These are phyloP conservation scores for Salix suchowensis DNA, from an alignment of 345 rosid genomes.

Conservation along the genomic window DNA sequence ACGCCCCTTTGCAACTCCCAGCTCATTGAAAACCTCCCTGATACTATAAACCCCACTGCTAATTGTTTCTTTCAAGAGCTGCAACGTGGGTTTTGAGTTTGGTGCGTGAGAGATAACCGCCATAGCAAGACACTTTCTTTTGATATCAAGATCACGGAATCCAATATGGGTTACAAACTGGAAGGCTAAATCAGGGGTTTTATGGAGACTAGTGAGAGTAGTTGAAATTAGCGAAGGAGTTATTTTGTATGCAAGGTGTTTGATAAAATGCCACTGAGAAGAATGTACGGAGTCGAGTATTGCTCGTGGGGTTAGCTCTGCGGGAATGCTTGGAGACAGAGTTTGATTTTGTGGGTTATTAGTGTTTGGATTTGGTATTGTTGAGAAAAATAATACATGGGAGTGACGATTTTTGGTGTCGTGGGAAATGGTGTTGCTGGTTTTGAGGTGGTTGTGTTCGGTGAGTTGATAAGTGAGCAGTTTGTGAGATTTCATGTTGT, in stretches of 20 bases:
- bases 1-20: conserved; percentile 41
- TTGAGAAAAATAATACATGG: conserved; percentile 20
- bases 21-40: conserved; percentile 45
- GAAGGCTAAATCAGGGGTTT: conserved; percentile 56
- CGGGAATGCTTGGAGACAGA: conserved; percentile 5
- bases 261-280: conserved; percentile 77
- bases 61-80: conserved; percentile 45
- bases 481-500: conserved; percentile 31
- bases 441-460: conserved; percentile 12
- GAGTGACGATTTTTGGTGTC: neutral
- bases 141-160: conserved; percentile 35
- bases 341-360: neutral
- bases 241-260: conserved; percentile 44
- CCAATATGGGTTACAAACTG: conserved; percentile 44
- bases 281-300: conserved; percentile 35
- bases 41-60: conserved; percentile 17
- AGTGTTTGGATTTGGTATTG: conserved; percentile 7
- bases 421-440: neutral
- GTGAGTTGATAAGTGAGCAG: conserved; percentile 7
- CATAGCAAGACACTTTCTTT: conserved; percentile 56
- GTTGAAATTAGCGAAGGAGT: conserved; percentile 40
- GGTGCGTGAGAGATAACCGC: conserved; percentile 52
- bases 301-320: neutral
- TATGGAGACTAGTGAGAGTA: conserved; percentile 43
- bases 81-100: conserved; percentile 51